These are phyloP conservation scores for Diutina ranongensis DNA, from an alignment of 1,139 yeast species.

Conservation along the genomic window DNA sequence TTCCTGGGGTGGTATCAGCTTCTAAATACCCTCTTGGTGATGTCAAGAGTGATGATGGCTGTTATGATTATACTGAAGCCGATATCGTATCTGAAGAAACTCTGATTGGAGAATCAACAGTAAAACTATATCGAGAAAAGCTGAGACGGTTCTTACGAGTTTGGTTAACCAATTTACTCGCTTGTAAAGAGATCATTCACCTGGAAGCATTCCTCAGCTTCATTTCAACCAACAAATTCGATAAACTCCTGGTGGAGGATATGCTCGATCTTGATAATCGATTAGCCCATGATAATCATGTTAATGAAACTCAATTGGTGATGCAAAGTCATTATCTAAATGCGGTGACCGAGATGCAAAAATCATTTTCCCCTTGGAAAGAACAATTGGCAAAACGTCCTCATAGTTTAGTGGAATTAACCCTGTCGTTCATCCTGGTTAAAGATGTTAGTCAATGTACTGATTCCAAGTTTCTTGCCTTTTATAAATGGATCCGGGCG, in stretches of 20 bases:
- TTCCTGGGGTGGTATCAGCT: background rate
- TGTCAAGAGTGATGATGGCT: background rate
- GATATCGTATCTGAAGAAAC: background rate
- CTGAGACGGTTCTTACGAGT: background rate
- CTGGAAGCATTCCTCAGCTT: too few species aligned
- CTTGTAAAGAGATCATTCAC: background rate
- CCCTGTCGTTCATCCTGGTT: background rate
- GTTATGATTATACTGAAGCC: background rate
- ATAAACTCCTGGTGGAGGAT: background rate
- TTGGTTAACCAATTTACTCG: background rate
- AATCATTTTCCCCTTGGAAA: background rate
- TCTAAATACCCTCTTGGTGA: background rate
- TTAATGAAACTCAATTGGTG: background rate
- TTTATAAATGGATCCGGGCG: background rate
- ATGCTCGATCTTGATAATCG: background rate
- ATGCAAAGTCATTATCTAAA: background rate
- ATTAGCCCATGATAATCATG: background rate
- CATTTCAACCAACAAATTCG: background rate
- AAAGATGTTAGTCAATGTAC: too few species aligned
- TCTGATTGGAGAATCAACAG: background rate
- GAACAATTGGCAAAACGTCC: background rate
- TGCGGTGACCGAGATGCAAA: background rate
- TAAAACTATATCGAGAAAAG: constrained; percentile 1
- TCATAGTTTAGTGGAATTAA: background rate
- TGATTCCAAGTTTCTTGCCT: background rate